phyloP scores from a whole-genome alignment of 495 filamentous ascomycete species.

The Neurospora sp. region DNA sequence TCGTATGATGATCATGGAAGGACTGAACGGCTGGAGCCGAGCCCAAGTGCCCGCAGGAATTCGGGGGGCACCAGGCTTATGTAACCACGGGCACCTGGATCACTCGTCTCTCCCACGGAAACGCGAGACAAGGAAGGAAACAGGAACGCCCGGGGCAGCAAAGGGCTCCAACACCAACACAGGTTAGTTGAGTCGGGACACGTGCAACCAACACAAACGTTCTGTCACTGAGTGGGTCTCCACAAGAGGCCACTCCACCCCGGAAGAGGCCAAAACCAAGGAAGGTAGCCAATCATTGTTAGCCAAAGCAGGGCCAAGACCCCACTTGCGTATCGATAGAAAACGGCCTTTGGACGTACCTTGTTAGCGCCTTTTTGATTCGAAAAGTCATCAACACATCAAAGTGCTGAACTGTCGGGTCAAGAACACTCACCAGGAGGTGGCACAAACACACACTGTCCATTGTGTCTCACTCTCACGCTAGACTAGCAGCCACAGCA shows the following conservation, averaged over 20 bases:
- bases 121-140: neutral
- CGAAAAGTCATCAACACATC: neutral
- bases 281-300: neutral
- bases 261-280: neutral
- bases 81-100: neutral
- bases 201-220: neutral
- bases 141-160: neutral
- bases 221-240: neutral
- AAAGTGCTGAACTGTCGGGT: neutral
- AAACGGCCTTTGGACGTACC: neutral
- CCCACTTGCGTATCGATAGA: neutral
- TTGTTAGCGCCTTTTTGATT: neutral
- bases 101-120: neutral
- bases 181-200: neutral
- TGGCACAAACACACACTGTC: neutral
- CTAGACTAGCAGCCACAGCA: neutral
- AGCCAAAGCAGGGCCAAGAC: neutral
- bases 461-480: neutral
- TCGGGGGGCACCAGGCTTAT: neutral
- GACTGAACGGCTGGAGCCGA: conserved; percentile 9
- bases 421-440: neutral
- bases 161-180: neutral
- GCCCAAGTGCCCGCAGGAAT: neutral
- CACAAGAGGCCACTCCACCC: neutral
- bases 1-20: conserved; percentile 17